Percentiles rank a stretch among this genome's conserved stretches.
Evolutionary conservation across 805 yeast genomes (phyloP).

Genomic region (Diddensiella caesifluorescens): DNA sequence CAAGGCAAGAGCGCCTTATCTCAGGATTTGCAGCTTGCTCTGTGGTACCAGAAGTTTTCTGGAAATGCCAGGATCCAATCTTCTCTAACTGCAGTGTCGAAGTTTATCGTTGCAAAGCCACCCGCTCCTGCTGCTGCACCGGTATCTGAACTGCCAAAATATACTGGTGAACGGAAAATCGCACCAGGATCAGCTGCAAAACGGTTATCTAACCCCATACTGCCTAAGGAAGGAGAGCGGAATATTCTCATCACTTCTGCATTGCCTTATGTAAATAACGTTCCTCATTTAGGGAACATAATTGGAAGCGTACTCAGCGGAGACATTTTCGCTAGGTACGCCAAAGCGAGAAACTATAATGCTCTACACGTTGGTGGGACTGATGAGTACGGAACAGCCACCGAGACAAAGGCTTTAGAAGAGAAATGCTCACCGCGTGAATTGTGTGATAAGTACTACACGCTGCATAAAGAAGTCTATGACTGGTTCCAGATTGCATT

Average conservation of each 20-base stretch:
- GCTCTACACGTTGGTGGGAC: slow-evolving; percentile 91
- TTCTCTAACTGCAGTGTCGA: slow-evolving; percentile 13
- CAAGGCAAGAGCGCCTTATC: slow-evolving; percentile 31
- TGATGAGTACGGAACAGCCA: slow-evolving; percentile 99
- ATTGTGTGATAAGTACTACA: slow-evolving; percentile 85
- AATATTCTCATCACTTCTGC: slow-evolving; percentile 93
- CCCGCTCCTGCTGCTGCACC: slow-evolving; percentile 35
- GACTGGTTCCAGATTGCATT: slow-evolving; percentile 96
- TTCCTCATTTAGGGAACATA: slow-evolving; percentile 96
- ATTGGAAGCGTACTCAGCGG: slow-evolving; percentile 93
- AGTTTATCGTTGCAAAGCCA: slow-evolving; percentile 12
- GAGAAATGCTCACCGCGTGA: slow-evolving; percentile 85
- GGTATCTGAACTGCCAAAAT: slow-evolving; percentile 37
- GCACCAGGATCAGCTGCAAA: slow-evolving; percentile 14
- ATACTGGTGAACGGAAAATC: slow-evolving; percentile 35
- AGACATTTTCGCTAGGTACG: slow-evolving; percentile 86
- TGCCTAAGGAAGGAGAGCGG: slow-evolving; percentile 67
- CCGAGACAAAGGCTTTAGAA: slow-evolving; percentile 96
- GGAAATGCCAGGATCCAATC: slow-evolving; percentile 20
- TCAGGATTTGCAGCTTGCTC: slow-evolving; percentile 25
- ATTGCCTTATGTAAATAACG: slow-evolving; percentile 95
- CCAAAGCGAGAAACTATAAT: slow-evolving; percentile 83
- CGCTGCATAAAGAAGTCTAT: slow-evolving; percentile 81
- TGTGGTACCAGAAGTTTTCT: slow-evolving; percentile 33
- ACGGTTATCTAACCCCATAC: slow-evolving; percentile 34